Conservation (phyloP, 495 filamentous ascomycete genomes). For the Diplogelasinospora grovesii region DNA sequence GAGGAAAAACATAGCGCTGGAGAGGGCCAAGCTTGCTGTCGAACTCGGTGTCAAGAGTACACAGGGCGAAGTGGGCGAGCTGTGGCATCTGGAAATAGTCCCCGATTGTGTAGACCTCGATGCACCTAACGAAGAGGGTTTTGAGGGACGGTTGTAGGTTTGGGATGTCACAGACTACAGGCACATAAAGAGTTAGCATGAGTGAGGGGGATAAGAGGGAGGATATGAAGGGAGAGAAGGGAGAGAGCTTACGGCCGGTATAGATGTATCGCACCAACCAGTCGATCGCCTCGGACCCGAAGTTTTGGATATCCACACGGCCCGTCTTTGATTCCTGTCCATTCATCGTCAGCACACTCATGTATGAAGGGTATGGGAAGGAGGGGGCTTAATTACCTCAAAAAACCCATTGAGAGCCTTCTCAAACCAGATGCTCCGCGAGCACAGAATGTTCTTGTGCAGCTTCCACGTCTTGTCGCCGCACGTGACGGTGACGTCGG, state of each 20-base stretch:
- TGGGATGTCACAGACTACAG: constrained; percentile 20
- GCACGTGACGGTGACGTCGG: constrained; percentile 21
- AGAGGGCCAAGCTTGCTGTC: constrained; percentile 9
- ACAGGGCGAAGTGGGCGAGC: constrained; percentile 17
- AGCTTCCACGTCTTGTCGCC: constrained; percentile 18
- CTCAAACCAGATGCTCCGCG: constrained; percentile 23
- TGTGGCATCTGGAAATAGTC: constrained; percentile 19
- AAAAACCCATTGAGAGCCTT: constrained; percentile 20
- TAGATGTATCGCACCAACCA: constrained; percentile 23
- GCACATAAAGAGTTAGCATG: too few relatives aligned
- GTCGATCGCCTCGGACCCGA: constrained; percentile 15
- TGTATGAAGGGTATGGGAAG: too few relatives aligned
- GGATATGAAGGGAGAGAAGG: background rate
- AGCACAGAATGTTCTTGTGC: constrained; percentile 26
- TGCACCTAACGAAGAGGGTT: constrained; percentile 18
- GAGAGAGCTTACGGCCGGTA: constrained; percentile 15
- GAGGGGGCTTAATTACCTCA: background rate
- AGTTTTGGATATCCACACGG: constrained; percentile 14
- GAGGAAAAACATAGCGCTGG: too few relatives aligned
- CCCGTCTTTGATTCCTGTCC: constrained; percentile 16
- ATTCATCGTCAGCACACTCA: too few relatives aligned
- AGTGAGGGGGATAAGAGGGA: too few relatives aligned
- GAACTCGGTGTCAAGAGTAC: constrained; percentile 14
- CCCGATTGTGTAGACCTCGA: constrained; percentile 19
- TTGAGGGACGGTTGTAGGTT: constrained; percentile 2